These are phyloP conservation scores for Penicillium bovifimosum DNA, from an alignment of 495 filamentous ascomycete genomes.

Conservation along the genomic window DNA sequence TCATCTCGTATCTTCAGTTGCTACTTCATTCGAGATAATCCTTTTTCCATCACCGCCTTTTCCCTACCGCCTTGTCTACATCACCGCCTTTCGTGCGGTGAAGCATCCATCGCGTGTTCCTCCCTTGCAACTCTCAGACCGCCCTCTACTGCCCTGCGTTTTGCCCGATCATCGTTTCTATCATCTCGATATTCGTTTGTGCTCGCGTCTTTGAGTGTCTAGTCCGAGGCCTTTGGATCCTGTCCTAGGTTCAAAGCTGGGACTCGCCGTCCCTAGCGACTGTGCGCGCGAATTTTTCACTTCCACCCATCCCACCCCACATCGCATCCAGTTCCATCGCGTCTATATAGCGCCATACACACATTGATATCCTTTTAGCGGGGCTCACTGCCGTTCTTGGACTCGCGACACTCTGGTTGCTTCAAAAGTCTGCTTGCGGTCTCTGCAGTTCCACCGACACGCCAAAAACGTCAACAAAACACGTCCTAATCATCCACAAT, in stretches of 20 bases:
- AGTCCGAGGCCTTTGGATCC: neutral
- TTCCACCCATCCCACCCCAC: neutral
- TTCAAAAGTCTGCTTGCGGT: neutral
- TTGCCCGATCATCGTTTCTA: constrained; percentile 28
- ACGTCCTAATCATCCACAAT: constrained; percentile 37
- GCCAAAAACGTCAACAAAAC: constrained; percentile 5
- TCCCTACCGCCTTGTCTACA: constrained; percentile 36
- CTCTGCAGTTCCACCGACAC: neutral
- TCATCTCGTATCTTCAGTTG: neutral
- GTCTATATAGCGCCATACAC: neutral
- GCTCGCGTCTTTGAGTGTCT: neutral
- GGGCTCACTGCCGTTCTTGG: neutral
- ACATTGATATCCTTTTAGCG: neutral
- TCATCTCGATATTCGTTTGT: neutral
- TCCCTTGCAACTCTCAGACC: constrained; percentile 33
- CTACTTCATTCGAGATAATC: neutral
- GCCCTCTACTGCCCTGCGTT: constrained; percentile 37
- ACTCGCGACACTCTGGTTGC: neutral
- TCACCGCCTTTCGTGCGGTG: constrained; percentile 48
- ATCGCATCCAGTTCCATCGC: neutral
- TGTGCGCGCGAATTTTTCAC: constrained; percentile 3
- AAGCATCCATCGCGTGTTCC: constrained; percentile 27
- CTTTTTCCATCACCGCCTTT: constrained; percentile 11
- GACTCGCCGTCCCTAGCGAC: neutral
- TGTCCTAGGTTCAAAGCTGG: constrained; percentile 2